Evolutionary conservation across 2,329 filamentous ascomycete species (phyloP).

Genomic region (Exophiala aquamarina): DNA sequence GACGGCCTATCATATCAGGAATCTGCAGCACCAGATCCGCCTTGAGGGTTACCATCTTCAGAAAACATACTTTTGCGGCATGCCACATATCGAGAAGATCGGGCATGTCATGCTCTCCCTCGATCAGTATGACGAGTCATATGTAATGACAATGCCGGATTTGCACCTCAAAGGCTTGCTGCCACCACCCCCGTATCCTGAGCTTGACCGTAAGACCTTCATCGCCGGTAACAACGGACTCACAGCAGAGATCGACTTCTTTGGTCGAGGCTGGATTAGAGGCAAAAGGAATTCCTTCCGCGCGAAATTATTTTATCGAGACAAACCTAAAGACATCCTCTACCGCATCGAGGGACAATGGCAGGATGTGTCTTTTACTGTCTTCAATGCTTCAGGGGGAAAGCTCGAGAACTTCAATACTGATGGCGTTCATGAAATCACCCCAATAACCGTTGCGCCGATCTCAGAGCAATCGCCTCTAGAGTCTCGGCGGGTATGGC

Average conservation of each 20-base stretch:
- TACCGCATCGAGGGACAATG: constrained; percentile 48
- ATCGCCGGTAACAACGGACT: constrained; percentile 7
- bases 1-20: constrained; percentile 16
- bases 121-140: constrained; percentile 15
- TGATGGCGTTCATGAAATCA: constrained; percentile 35
- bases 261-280: constrained; percentile 10
- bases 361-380: constrained; percentile 64
- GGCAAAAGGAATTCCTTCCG: constrained; percentile 38
- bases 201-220: constrained; percentile 18
- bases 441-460: constrained; percentile 49
- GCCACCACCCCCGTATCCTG: constrained; percentile 50
- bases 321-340: constrained; percentile 65
- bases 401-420: constrained; percentile 50
- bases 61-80: constrained; percentile 88
- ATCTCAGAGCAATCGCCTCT: constrained; percentile 79
- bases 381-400: constrained; percentile 60
- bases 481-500: constrained; percentile 87
- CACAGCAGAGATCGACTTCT: constrained; percentile 12
- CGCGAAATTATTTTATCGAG: constrained; percentile 36
- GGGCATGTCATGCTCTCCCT: constrained; percentile 13
- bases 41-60: constrained; percentile 83
- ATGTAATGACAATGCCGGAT: constrained; percentile 14
- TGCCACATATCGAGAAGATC: constrained; percentile 91
- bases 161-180: constrained; percentile 16
- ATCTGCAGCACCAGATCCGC: constrained; percentile 5